phyloP scores from a whole-genome alignment of 345 rosid genomes.

The Eucalyptus microcorys region DNA sequence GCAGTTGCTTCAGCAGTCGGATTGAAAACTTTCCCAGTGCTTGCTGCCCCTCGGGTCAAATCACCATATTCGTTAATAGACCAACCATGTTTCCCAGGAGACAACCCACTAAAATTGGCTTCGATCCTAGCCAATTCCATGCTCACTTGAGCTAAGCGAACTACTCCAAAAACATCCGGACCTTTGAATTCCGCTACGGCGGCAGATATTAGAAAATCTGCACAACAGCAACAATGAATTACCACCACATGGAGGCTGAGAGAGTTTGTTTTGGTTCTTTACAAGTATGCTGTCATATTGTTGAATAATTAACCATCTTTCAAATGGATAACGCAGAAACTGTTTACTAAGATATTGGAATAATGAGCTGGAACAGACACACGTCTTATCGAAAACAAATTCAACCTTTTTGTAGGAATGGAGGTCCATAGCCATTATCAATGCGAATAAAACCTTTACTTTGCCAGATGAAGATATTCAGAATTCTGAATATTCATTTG shows the following conservation, averaged over 20 bases:
- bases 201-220: conserved; percentile 86
- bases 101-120: conserved; percentile 70
- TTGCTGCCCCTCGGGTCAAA: conserved; percentile 79
- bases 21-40: conserved; percentile 71
- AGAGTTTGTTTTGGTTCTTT: neutral
- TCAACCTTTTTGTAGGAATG: neutral
- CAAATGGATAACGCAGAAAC: neutral
- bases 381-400: neutral
- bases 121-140: conserved; percentile 90
- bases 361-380: neutral
- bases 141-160: conserved; percentile 76
- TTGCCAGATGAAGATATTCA: neutral
- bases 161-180: conserved; percentile 78
- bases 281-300: neutral
- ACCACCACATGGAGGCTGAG: neutral
- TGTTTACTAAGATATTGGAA: neutral
- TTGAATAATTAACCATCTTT: neutral
- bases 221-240: neutral
- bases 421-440: neutral
- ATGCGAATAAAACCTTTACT: neutral
- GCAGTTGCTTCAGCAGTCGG: conserved; percentile 21
- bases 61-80: conserved; percentile 88
- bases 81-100: conserved; percentile 84
- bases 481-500: neutral
- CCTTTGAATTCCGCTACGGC: conserved; percentile 96